Evolutionary conservation across 2,329 filamentous ascomycete genomes (phyloP), one percentile per base, ranked within the genome.

Genomic region (Fusarium bulbicola): DNA sequence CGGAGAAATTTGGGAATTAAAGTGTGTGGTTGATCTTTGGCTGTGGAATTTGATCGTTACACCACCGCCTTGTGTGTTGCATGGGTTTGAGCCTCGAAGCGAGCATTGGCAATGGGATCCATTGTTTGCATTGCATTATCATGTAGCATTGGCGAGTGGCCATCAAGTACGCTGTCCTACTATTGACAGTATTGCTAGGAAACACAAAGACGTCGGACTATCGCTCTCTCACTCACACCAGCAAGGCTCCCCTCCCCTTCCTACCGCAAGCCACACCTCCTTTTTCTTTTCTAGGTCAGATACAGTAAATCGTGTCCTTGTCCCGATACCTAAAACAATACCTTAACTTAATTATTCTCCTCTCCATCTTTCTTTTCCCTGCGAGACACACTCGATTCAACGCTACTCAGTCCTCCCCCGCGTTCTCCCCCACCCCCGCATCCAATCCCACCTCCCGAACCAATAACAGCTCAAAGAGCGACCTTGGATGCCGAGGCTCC

Each of bases 401-500:
- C 49, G 45, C 49, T 49, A 64, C 45, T 58, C 47, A 52, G 32
- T 26, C 47, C 42, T 63, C 26, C 71, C 70, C 71, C 71, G 70
- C 71, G 68, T 59, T 58, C 42, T 53, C 52, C 68, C 47, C 68
- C 69, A 68, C 68, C 69, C 68, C 68, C 69, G 68, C 69, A 68
- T 63, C 56, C 36, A 60, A 43, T 46, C 45, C 40, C 42, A 61
- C 63, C 24, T 61, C 42, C 61, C 70, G 66, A 50, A 30, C 71
- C 71, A 73, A 73, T 73, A 43, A 64, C 39, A 34, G 28, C 59
- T 36, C 52, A 30, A 39, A 74, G 58, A 60, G 50, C 56, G 26
- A 36, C 46, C 59, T 68, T 65, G 71, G 71, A 74, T 73, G 43
- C 71, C 71, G 71, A 73, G 71, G 71, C 71, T 72, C 46, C 20